Evolutionary conservation across 148 eudicot genomes (phyloP).

Genomic region (Camellia sinensis): DNA sequence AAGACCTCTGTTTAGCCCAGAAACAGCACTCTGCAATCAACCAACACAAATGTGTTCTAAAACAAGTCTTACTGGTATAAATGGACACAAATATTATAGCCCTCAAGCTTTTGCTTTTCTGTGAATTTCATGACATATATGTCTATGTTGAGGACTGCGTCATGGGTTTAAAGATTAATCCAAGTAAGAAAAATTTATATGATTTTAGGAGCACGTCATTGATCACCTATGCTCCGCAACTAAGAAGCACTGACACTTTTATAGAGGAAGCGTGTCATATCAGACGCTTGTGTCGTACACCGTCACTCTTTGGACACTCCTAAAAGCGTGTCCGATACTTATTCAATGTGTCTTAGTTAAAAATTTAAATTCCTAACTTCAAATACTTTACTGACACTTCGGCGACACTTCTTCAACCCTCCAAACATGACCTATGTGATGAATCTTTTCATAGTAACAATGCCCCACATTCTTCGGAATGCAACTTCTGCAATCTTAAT

Average conservation of each 20-base stretch:
- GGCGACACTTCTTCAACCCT: too few relatives aligned
- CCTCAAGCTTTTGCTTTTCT: neutral
- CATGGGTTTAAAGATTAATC: neutral
- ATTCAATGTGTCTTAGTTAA: too few relatives aligned
- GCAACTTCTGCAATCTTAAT: too few relatives aligned
- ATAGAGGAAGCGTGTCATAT: too few relatives aligned
- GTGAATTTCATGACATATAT: neutral
- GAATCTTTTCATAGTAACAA: too few relatives aligned
- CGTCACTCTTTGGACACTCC: too few relatives aligned
- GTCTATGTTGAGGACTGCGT: neutral
- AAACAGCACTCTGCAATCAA: conserved; percentile 62
- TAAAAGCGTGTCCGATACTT: too few relatives aligned
- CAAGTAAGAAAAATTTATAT: neutral
- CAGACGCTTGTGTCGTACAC: too few relatives aligned
- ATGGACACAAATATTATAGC: neutral
- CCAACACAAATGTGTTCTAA: neutral
- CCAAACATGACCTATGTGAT: too few relatives aligned
- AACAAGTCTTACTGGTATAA: neutral
- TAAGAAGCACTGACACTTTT: neutral
- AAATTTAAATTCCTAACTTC: too few relatives aligned
- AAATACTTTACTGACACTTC: too few relatives aligned
- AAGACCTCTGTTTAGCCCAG: conserved; percentile 96
- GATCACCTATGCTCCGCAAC: neutral
- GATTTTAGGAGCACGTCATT: neutral
- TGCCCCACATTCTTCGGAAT: too few relatives aligned